Base-by-base conservation (phyloP, 1,139 yeast genomes). In the Zygosaccharomyces pseudobailii region DNA sequence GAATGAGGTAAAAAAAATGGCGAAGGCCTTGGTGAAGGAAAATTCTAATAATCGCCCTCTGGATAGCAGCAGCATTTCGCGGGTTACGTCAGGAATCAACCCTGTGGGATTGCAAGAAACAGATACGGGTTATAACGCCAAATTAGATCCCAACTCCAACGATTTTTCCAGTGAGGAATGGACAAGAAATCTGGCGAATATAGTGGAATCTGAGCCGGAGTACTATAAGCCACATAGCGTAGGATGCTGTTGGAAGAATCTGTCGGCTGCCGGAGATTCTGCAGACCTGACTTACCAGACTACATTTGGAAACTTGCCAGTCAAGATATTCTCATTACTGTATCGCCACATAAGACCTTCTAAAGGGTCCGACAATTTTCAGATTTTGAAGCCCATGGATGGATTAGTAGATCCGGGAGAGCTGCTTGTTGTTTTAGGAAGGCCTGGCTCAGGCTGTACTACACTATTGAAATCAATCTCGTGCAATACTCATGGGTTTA, bases 361-460 rank as follows among this genome's bases (percentile, higher is more conserved):
- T 36, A 55, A 55, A 50, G 46, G 53, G 50, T 65, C 58, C 38
- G 57, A 61, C 41, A 54, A 59, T 19, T 58, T 80, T 73, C 82
- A 82, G 6, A 84, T 84, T 51, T 42, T 82, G 55, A 76, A 79
- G 57, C 72, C 82, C 21, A 80, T 83, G 80, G 86, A 84, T 55
- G 89, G 84, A 24, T 58, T 80, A 6, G 71, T 83, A 53, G 69
- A 71, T 39, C 85, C 90, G 0, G 90, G 94, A 46, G 86, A 84
- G 57, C 71, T 85, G 45, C 77, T 86, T 4, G 87, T 85, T 43
- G 94, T 84, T 1, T 67, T 85, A 36, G 92, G 92, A 38, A 76
- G 89, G 63, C 94, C 94, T 0, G 94, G 92, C 61, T 78, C 89
- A 24, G 95, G 95, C 49, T 86, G 95, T 67, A 77, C 94, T 2